Evolutionary conservation across 225 moss, liverwort and hornwort genomes (phyloP).

Genomic region (Polytrichum formosum): DNA sequence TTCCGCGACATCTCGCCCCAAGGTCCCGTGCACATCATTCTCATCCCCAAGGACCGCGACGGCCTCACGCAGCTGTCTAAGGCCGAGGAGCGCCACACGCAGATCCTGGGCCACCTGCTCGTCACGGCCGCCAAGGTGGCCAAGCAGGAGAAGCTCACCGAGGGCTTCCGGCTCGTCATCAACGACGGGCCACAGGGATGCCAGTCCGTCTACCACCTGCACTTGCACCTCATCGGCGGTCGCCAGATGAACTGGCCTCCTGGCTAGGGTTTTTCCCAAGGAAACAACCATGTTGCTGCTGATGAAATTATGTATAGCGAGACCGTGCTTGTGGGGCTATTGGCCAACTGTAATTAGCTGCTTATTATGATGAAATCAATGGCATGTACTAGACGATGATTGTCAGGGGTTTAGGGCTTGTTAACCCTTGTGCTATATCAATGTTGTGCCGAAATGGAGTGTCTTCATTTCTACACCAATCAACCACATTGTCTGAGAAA

Average conservation of each 20-base stretch:
- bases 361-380: background rate
- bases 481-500: too few species aligned
- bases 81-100: conserved; percentile 64
- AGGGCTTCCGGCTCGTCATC: conserved; percentile 77
- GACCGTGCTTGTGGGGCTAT: background rate
- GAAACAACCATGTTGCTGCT: too few species aligned
- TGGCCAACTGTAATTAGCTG: background rate
- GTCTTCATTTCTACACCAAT: too few species aligned
- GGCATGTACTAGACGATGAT: background rate
- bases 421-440: background rate
- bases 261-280: conserved; percentile 32
- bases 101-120: conserved; percentile 71
- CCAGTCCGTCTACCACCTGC: conserved; percentile 86
- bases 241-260: conserved; percentile 83
- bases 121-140: conserved; percentile 65
- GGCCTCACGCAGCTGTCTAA: conserved; percentile 79
- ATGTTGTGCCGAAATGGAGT: background rate
- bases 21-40: conserved; percentile 74
- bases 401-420: background rate
- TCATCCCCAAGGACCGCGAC: conserved; percentile 73
- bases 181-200: conserved; percentile 72
- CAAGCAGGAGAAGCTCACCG: conserved; percentile 52
- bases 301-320: too few species aligned
- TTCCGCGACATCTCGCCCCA: conserved; percentile 82
- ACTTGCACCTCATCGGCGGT: conserved; percentile 80